phyloP scores from a whole-genome alignment of 306 rosid genomes.

The Malus sylvestris region DNA sequence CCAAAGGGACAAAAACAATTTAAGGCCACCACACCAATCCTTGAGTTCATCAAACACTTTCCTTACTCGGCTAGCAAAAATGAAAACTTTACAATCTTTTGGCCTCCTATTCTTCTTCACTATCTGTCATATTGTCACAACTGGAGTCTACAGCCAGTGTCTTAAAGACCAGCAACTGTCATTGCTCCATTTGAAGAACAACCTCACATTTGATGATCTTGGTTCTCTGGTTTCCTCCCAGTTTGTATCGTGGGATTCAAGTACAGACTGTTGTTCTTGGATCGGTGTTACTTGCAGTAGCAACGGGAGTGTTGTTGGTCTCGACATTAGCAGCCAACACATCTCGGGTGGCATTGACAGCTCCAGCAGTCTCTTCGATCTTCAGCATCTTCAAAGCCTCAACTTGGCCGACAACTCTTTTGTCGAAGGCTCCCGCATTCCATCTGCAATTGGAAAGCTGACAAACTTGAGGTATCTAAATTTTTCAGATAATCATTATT shows the following conservation, averaged over 20 bases:
- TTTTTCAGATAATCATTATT: too few relatives aligned
- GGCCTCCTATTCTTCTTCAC: too few relatives aligned
- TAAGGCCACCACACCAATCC: too few relatives aligned
- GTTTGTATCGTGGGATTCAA: constrained; percentile 16
- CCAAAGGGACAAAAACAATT: too few relatives aligned
- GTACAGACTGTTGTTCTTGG: background rate
- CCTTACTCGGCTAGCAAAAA: too few relatives aligned
- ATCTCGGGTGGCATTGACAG: constrained; percentile 10
- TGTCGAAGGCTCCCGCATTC: constrained; percentile 12
- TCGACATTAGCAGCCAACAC: constrained; percentile 16
- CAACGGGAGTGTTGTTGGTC: constrained; percentile 22
- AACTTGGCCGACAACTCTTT: constrained; percentile 19
- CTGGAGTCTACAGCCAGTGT: too few relatives aligned
- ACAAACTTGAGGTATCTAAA: constrained; percentile 14
- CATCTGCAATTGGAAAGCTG: constrained; percentile 23
- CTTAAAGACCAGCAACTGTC: too few relatives aligned
- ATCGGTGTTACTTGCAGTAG: constrained; percentile 9
- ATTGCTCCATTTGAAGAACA: too few relatives aligned
- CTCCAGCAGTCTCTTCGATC: background rate
- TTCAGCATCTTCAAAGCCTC: constrained; percentile 6
- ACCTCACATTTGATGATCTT: too few relatives aligned
- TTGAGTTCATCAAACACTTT: too few relatives aligned
- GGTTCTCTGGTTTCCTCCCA: background rate
- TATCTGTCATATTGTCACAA: too few relatives aligned
- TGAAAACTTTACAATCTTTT: too few relatives aligned